phyloP scores from a whole-genome alignment of 2,329 filamentous ascomycete genomes.

The Cadophora sp. region DNA sequence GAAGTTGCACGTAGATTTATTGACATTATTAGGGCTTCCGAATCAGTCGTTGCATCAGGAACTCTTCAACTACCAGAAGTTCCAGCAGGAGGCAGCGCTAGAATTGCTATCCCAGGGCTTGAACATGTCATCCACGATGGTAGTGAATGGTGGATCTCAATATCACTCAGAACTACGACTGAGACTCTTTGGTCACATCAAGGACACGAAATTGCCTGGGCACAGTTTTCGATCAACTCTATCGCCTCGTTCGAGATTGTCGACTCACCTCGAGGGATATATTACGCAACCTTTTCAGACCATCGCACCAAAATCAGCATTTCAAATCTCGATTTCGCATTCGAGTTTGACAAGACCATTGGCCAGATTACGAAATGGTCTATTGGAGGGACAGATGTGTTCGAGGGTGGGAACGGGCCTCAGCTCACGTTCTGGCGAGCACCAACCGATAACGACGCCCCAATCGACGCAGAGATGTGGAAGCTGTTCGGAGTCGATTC shows the following conservation, averaged over 20 bases:
- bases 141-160: conserved; percentile 27
- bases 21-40: background rate
- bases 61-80: conserved; percentile 51
- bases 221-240: conserved; percentile 52
- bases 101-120: conserved; percentile 45
- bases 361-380: conserved; percentile 22
- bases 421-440: conserved; percentile 66
- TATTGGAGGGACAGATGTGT: conserved; percentile 27
- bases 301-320: conserved; percentile 7
- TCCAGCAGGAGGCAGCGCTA: conserved; percentile 47
- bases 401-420: conserved; percentile 46
- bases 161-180: conserved; percentile 49
- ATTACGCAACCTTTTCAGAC: conserved; percentile 31
- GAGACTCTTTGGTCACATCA: conserved; percentile 57
- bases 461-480: conserved; percentile 63
- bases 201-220: conserved; percentile 62
- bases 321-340: conserved; percentile 19
- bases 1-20: conserved; percentile 16
- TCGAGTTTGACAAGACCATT: conserved; percentile 22
- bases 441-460: conserved; percentile 68
- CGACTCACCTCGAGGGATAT: conserved; percentile 30
- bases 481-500: conserved; percentile 55
- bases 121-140: conserved; percentile 20
- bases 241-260: conserved; percentile 28
- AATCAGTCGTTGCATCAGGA: conserved; percentile 43